Percentiles rank a stretch among this genome's conserved stretches.
phyloP scores from a whole-genome alignment of 306 rosid genomes.

The Vigna unguiculata region DNA sequence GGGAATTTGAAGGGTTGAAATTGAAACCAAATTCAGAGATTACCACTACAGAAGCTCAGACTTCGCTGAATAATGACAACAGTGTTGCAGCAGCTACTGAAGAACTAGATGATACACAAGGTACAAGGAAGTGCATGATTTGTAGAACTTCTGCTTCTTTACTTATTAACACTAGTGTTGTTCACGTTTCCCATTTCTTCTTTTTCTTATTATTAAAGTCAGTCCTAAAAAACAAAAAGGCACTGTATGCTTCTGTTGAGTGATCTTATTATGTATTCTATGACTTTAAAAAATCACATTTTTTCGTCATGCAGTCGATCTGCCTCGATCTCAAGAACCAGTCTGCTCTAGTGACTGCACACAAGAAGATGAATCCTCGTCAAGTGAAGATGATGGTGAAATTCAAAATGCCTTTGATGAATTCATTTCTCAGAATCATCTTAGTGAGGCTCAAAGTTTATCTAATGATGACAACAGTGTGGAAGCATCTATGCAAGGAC shows the following conservation, averaged over 20 bases:
- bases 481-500: conserved; percentile 47
- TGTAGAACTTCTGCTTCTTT: conserved; percentile 15
- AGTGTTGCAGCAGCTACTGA: conserved; percentile 36
- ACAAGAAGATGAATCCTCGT: conserved; percentile 50
- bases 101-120: conserved; percentile 52
- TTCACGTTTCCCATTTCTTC: conserved; percentile 20
- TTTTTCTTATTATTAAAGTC: conserved; percentile 13
- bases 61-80: conserved; percentile 37
- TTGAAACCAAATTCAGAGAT: conserved; percentile 33
- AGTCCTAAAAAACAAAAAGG: conserved; percentile 18
- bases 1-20: conserved; percentile 25
- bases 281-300: not conserved
- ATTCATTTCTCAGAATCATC: conserved; percentile 55
- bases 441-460: conserved; percentile 42
- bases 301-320: conserved; percentile 47
- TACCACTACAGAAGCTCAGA: conserved; percentile 41
- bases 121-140: conserved; percentile 49
- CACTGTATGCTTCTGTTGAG: conserved; percentile 7
- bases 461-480: conserved; percentile 40
- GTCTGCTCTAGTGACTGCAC: conserved; percentile 37
- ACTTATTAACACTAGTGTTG: conserved; percentile 1
- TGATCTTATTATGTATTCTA: conserved; percentile 11
- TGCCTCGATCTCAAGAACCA: conserved; percentile 43
- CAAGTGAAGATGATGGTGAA: conserved; percentile 55
- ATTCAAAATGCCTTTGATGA: conserved; percentile 45